A percentile compares a stretch with the other conserved stretches of the same genome.
These are phyloP conservation scores for Nakaseomyces glabratus DNA, from an alignment of 1,139 yeast species.

Conservation along the genomic window DNA sequence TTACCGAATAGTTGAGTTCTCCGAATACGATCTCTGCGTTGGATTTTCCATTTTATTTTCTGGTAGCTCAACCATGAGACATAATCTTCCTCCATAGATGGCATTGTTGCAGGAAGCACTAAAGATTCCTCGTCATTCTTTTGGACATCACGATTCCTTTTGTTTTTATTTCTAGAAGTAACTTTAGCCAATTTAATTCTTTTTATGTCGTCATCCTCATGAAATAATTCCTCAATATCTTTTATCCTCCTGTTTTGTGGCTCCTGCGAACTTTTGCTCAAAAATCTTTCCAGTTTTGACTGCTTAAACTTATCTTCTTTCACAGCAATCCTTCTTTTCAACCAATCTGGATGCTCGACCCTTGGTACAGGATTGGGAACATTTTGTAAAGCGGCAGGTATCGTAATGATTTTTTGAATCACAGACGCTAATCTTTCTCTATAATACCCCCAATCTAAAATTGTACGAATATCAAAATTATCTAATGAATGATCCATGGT, in stretches of 20 bases:
- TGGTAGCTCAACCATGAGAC: conserved; percentile 67
- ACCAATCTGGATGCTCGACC: conserved; percentile 93
- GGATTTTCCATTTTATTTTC: conserved; percentile 78
- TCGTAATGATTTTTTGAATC: conserved; percentile 87
- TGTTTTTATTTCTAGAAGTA: conserved; percentile 34
- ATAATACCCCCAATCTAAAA: conserved; percentile 91
- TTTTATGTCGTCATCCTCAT: conserved; percentile 20
- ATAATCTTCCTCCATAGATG: conserved; percentile 68
- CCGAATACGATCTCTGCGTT: conserved; percentile 59
- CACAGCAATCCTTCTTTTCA: conserved; percentile 50
- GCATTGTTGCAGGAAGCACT: conserved; percentile 50
- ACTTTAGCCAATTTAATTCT: conserved; percentile 42
- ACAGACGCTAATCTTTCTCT: conserved; percentile 87
- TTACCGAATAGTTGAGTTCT: conserved; percentile 74
- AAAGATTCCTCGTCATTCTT: conserved; percentile 38
- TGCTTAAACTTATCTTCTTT: conserved; percentile 68
- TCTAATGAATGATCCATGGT: conserved; percentile 66
- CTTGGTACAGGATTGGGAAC: conserved; percentile 92
- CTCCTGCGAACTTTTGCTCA: conserved; percentile 33
- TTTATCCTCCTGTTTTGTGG: conserved; percentile 33
- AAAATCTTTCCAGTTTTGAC: conserved; percentile 51
- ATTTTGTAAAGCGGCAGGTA: conserved; percentile 93
- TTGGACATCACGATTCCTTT: conserved; percentile 31
- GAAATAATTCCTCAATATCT: conserved; percentile 77
- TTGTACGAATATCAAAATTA: conserved; percentile 80